Percentiles rank a stretch among this genome's conserved stretches.
These are phyloP conservation scores for Corinectria fuckeliana DNA, from an alignment of 2,329 filamentous ascomycete species.

Conservation along the genomic window DNA sequence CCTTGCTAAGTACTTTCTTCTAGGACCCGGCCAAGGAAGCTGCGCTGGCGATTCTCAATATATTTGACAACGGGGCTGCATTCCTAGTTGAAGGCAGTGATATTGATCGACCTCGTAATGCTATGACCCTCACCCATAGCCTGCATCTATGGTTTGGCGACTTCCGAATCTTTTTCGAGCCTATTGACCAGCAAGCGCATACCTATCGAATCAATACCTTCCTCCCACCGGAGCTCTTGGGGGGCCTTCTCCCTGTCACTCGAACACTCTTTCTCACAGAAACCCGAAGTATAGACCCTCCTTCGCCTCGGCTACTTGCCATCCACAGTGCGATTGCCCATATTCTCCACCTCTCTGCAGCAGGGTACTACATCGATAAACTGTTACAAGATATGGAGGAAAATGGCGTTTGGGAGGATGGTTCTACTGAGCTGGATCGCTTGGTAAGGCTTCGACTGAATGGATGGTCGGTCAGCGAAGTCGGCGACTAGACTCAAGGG, in stretches of 20 bases:
- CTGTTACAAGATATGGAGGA: slow-evolving; percentile 2
- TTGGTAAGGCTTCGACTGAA: neutral
- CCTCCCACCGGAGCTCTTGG: neutral
- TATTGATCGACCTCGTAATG: slow-evolving; percentile 50
- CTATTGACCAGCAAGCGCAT: slow-evolving; percentile 36
- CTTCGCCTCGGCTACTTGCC: neutral
- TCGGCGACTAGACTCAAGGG: neutral
- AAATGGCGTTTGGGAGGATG: neutral
- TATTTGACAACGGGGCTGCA: slow-evolving; percentile 47
- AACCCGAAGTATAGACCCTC: neutral
- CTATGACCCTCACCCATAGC: slow-evolving; percentile 32
- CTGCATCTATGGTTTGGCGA: slow-evolving; percentile 25
- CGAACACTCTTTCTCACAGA: neutral
- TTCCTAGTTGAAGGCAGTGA: slow-evolving; percentile 47
- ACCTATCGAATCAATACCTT: slow-evolving; percentile 33
- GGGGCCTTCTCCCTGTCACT: slow-evolving; percentile 7
- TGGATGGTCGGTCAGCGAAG: slow-evolving; percentile 1
- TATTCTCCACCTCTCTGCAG: slow-evolving; percentile 1
- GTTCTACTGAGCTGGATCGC: neutral
- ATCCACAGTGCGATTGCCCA: neutral
- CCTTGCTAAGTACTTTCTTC: neutral
- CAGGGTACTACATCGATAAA: neutral
- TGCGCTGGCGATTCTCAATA: slow-evolving; percentile 48
- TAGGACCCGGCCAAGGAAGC: slow-evolving; percentile 39
- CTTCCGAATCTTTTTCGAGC: slow-evolving; percentile 33